Evolutionary conservation across 352 stramenopile species (phyloP).

Genomic region (Globisporangium paddicum): DNA sequence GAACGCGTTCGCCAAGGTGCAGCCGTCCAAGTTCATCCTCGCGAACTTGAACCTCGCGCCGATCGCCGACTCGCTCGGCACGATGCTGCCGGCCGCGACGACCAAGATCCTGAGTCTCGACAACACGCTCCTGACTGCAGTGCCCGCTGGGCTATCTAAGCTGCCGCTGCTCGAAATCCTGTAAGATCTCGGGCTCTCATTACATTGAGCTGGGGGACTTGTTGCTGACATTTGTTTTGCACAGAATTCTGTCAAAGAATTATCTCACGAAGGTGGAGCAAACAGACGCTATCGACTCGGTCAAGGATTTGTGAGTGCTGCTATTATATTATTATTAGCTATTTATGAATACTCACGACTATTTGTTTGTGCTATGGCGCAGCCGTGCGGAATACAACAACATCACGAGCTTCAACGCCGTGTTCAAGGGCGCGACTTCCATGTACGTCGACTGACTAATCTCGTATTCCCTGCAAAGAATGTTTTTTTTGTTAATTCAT

Average conservation of each 20-base stretch:
- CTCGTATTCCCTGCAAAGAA: too few species aligned
- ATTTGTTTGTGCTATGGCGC: too few species aligned
- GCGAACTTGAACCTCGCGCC: background rate
- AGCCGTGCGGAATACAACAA: background rate
- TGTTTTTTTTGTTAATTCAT: too few species aligned
- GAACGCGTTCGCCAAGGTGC: background rate
- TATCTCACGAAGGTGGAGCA: background rate
- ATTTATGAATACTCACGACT: too few species aligned
- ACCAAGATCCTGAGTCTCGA: background rate
- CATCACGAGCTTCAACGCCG: constrained; percentile 3
- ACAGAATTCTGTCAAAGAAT: background rate
- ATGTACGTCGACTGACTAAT: constrained; percentile 1
- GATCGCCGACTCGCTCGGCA: background rate
- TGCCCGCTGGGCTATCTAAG: background rate
- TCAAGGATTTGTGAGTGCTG: background rate
- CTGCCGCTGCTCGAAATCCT: background rate
- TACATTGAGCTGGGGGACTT: too few species aligned
- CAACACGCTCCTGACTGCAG: background rate
- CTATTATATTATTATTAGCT: background rate
- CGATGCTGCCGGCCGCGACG: background rate
- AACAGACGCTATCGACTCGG: background rate
- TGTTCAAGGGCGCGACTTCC: background rate
- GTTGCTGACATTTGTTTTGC: background rate
- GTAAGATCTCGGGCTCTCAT: background rate
- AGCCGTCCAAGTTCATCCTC: background rate